These are phyloP conservation scores for Scutellaria minor DNA, from an alignment of 257 asterid genomes.

Conservation along the genomic window DNA sequence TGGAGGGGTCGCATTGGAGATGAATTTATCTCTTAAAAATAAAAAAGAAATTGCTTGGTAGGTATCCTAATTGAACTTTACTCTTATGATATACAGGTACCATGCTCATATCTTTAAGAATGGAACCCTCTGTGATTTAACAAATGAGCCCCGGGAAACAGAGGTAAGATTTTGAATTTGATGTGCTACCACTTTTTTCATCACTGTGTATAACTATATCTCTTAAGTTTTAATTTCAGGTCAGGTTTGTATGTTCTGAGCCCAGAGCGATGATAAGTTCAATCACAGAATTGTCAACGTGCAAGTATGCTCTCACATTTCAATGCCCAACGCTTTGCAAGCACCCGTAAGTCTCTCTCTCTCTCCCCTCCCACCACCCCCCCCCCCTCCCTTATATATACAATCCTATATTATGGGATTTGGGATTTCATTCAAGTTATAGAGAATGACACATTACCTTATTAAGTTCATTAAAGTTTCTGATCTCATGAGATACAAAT, in stretches of 20 bases:
- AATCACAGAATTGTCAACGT: slow-evolving; percentile 89
- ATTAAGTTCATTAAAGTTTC: not conserved
- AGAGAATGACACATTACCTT: slow-evolving; percentile 12
- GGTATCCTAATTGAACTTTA: slow-evolving; percentile 24
- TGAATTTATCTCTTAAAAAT: slow-evolving; percentile 21
- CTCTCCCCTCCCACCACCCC: slow-evolving; percentile 20
- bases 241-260: slow-evolving; percentile 95
- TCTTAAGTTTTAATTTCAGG: slow-evolving; percentile 56
- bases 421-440: slow-evolving; percentile 20
- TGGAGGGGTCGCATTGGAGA: slow-evolving; percentile 10
- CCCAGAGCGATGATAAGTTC: slow-evolving; percentile 94
- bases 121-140: slow-evolving; percentile 90
- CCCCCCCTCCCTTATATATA: not conserved
- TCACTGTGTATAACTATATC: slow-evolving; percentile 23
- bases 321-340: slow-evolving; percentile 96
- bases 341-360: slow-evolving; percentile 81
- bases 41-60: not conserved
- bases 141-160: slow-evolving; percentile 90
- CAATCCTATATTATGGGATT: too few species aligned
- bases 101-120: slow-evolving; percentile 87
- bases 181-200: slow-evolving; percentile 18
- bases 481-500: not conserved
- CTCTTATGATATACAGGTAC: slow-evolving; percentile 58
- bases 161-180: slow-evolving; percentile 59
- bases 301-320: slow-evolving; percentile 95